These are phyloP conservation scores for Spathaspora passalidarum DNA, from an alignment of 805 yeast genomes.

Conservation along the genomic window DNA sequence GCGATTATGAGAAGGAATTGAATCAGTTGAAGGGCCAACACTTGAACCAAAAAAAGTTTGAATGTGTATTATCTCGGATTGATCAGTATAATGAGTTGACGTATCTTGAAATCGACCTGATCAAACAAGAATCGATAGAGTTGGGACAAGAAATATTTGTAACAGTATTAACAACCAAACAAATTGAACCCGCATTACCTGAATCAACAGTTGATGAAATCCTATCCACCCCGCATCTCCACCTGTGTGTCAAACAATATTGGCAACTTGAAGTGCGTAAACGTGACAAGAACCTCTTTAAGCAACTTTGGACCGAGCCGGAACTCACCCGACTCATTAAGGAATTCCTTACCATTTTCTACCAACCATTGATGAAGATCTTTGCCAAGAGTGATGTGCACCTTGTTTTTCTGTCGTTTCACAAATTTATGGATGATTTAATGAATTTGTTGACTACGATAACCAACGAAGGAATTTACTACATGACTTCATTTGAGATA, in stretches of 20 bases:
- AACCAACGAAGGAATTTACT: constrained; percentile 53
- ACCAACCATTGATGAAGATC: constrained; percentile 38
- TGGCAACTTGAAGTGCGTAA: constrained; percentile 63
- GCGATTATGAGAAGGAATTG: constrained; percentile 55
- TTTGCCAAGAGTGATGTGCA: constrained; percentile 38
- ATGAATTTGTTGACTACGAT: constrained; percentile 62
- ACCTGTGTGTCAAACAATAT: constrained; percentile 55
- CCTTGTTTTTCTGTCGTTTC: constrained; percentile 35
- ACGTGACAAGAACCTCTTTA: constrained; percentile 72
- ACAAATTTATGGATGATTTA: constrained; percentile 46
- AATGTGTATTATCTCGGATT: constrained; percentile 15
- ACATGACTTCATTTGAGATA: constrained; percentile 50
- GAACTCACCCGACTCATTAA: constrained; percentile 73
- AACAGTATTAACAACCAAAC: constrained; percentile 19
- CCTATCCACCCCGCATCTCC: constrained; percentile 31
- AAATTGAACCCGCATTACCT: constrained; percentile 18
- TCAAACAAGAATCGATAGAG: constrained; percentile 22
- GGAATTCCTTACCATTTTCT: constrained; percentile 54
- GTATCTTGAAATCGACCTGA: constrained; percentile 11
- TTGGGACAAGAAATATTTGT: constrained; percentile 22
- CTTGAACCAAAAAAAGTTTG: constrained; percentile 18
- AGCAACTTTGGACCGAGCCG: constrained; percentile 81
- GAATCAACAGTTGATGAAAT: constrained; percentile 2
- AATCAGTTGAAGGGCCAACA: constrained; percentile 41
- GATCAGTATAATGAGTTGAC: constrained; percentile 19